Evolutionary conservation across 495 filamentous ascomycete genomes (phyloP), one percentile per base, ranked within the genome.

Genomic region (Hypoxylon lenormandii): DNA sequence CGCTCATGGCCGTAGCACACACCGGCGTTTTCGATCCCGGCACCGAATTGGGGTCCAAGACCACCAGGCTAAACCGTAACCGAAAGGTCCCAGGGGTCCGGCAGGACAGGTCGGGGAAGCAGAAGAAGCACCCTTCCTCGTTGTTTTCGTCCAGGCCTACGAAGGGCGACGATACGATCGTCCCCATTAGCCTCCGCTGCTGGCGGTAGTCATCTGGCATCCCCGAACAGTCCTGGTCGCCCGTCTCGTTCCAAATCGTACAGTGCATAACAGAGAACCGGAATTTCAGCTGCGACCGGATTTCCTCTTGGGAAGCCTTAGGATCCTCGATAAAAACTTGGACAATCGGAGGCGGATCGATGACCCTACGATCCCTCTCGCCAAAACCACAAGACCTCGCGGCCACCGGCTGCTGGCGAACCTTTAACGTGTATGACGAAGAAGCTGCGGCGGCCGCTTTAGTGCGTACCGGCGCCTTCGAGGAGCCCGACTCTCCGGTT

Each of bases 341-440:
- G 12, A 98, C 87, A 71, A 98, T 97, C 19, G 95, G 95, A 10
- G 95, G 95, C 12, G 95, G 95, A 69, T 98, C 95, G 48, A 98
- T 92, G 23, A 96, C 92, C 56, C 95, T 87, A 23, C 95, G 89
- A 76, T 98, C 95, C 71, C 94, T 82, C 77, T 97, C 95, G 54
- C 94, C 94, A 66, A 96, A 96, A 6, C 95, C 94, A 78, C 95
- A 98, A 47, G 93, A 92, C 73, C 95, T 87, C 40, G 94, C 95
- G 5, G 92, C 93, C 4, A 88, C 81, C 28, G 95, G 95, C 67
- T 98, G 95, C 74, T 98, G 95, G 12, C 95, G 91, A 37, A 98
- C 88, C 28, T 83, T 84, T 43, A 98, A 85, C 37, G 45, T 67
- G 36, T 76, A 76, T 5, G 62, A 60, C 12, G 72, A 50, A 11